phyloP scores from a whole-genome alignment of 257 asterid species.

The Nicotiana attenuata region DNA sequence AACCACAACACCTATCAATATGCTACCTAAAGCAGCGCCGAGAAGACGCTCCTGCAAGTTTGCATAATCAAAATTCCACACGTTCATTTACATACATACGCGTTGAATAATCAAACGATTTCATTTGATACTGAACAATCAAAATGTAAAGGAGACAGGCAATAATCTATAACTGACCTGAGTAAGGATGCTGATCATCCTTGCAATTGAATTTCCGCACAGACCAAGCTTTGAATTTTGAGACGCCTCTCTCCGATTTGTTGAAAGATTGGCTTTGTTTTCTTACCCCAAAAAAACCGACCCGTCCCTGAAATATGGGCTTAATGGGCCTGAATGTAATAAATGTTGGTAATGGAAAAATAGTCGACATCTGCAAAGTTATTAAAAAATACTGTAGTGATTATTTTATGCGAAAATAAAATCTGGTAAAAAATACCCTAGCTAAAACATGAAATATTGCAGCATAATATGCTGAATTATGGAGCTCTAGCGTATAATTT shows the following conservation, averaged over 20 bases:
- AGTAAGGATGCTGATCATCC: constrained; percentile 78
- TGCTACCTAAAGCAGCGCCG: constrained; percentile 71
- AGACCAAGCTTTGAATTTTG: neutral
- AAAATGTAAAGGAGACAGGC: neutral
- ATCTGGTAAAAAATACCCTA: too few relatives aligned
- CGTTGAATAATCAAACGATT: neutral
- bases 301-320: neutral
- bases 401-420: too few relatives aligned
- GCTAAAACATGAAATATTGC: too few relatives aligned
- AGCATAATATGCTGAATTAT: too few relatives aligned
- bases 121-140: neutral
- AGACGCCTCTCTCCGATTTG: neutral
- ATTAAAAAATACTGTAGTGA: too few relatives aligned
- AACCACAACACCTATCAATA: constrained; percentile 43
- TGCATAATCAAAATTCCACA: neutral
- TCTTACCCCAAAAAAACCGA: neutral
- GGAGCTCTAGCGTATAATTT: too few relatives aligned
- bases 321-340: neutral
- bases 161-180: constrained; percentile 34
- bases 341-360: too few relatives aligned
- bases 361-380: too few relatives aligned
- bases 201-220: neutral
- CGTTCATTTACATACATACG: neutral
- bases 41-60: constrained; percentile 72
- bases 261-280: neutral